Base-by-base conservation (phyloP, 352 stramenopile species). In the Phytophthora palmivora region DNA sequence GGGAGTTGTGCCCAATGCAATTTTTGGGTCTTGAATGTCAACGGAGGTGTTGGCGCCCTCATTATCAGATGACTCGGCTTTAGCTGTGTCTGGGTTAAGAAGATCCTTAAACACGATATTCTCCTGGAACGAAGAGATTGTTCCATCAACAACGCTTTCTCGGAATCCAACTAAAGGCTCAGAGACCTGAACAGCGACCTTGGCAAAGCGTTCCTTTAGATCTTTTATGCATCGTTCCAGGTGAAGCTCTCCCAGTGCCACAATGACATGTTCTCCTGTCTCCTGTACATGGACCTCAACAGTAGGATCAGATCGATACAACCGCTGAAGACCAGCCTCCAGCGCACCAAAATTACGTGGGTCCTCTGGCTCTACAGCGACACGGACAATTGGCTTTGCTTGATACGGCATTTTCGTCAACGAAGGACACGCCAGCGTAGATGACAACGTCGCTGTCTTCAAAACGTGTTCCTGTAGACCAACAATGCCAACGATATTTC, bases 211-310 rank as follows among this genome's bases (percentile, higher is more conserved):
- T 43, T 96, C 88, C 24, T 88, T 91, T 24, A 97, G 54, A 43
- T 97, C 89, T 59, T 97, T 97, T 26, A 98, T 88, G 54, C 92
- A 97, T 12, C 88, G 86, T 63, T 97, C 92, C 19, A 98, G 56
- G 51, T 98, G 93, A 9, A 98, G 77, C 46, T 98, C 93, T 19
- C 93, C 93, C 0, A 98, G 67, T 37, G 90, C 92, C 36, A 91
- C 82, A 52, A 98, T 87, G 4, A 97, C 89, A 51, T 97, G 88
- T 38, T 98, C 90, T 10, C 93, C 93, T 5, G 83, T 95, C 47
- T 95, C 83, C 61, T 95, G 85, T 0, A 97, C 85, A 16, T 92
- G 86, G 7, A 98, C 91, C 72, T 98, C 93, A n/a, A 97, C 94
- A 0, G 90, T 97, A 16, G 93, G 88, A 49, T 98, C 94, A 2